Evolutionary conservation across 176 grass and related monocot genomes (phyloP), one percentile per base, ranked within the genome.

Genomic region (Eragrostis curvula): DNA sequence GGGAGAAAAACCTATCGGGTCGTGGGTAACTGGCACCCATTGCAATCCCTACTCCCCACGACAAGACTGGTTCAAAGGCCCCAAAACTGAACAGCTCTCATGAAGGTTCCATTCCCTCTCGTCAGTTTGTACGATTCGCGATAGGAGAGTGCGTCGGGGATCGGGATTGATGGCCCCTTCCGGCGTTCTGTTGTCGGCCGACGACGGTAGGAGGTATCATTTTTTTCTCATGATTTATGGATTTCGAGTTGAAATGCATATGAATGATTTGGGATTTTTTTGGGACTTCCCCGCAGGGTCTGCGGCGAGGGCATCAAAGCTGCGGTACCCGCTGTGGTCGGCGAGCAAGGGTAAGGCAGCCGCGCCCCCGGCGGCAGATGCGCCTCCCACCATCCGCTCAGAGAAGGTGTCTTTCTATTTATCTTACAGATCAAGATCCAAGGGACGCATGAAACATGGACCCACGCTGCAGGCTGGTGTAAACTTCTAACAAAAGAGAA

Each of bases 251-350:
- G 79, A 53, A 25, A 8, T 36, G 24, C 11, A 23, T 9, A 5
- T 51, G 65, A 66, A 13, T 59, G 12, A 20, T 39, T 2, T 39
- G 10, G 18, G 3, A 62, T 21, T 3, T 7, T 17, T 16, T 16
- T 30, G n/a, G n/a, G n/a, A n/a, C n/a, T n/a, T n/a, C n/a, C 60
- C n/a, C 50, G 53, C 83, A 81, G 85, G 73, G 52, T 75, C 88
- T 36, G 79, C 51, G 17, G 56, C 73, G 50, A 75, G 75, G 57
- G 56, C 81, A 56, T 91, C 94, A 12, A 93, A 87, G 85, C 81
- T 93, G 81, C 75, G 94, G 49, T 93, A 89, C 71, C 89, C 91
- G 29, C 81, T 97, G 77, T 68, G 94, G 10, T 93, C 94, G 8
- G 86, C 77, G n/a, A 56, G 79, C n/a, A 86, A 44, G 83, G 72